Percentiles rank a stretch among this genome's conserved stretches.
Evolutionary conservation across 495 filamentous ascomycete species (phyloP).

Genomic region (Paragyromitra xinjiangensis): DNA sequence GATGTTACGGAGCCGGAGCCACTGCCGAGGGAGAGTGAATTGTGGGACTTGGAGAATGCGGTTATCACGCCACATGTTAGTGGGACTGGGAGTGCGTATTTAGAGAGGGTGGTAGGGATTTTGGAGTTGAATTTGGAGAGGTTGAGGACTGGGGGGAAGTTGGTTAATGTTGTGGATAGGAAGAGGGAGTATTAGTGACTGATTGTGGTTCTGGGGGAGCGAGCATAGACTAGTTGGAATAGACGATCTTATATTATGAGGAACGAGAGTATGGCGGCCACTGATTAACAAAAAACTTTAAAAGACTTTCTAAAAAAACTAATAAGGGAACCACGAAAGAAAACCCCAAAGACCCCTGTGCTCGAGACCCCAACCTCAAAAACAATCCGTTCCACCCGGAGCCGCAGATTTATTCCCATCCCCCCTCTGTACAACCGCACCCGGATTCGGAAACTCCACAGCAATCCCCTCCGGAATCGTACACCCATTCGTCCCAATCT

Average conservation of each 20-base stretch:
- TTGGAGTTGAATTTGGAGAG: slow-evolving; percentile 70
- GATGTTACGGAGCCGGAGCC: slow-evolving; percentile 92
- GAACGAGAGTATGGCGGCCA: background rate
- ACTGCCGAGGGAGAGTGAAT: slow-evolving; percentile 70
- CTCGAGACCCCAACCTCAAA: slow-evolving; percentile 4
- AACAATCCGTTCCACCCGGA: slow-evolving; percentile 31
- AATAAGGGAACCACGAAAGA: background rate
- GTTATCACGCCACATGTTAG: slow-evolving; percentile 84
- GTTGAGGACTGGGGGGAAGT: slow-evolving; percentile 66
- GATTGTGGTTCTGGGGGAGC: background rate
- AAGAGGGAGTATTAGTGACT: slow-evolving; percentile 67
- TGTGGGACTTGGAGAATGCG: slow-evolving; percentile 79
- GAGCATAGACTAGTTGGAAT: background rate
- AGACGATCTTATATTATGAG: background rate
- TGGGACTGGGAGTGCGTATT: slow-evolving; percentile 68
- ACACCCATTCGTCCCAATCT: slow-evolving; percentile 47
- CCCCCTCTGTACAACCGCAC: slow-evolving; percentile 34
- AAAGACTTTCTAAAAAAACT: background rate
- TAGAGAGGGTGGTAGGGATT: slow-evolving; percentile 68
- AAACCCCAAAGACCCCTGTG: background rate
- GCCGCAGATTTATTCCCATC: slow-evolving; percentile 14
- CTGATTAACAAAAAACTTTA: background rate
- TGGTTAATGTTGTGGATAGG: slow-evolving; percentile 75
- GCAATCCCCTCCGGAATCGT: slow-evolving; percentile 23
- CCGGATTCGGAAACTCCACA: slow-evolving; percentile 49